Percentiles rank a stretch among this genome's conserved stretches.
phyloP scores from a whole-genome alignment of 495 filamentous ascomycete genomes.

The Pyrenula aspistea region DNA sequence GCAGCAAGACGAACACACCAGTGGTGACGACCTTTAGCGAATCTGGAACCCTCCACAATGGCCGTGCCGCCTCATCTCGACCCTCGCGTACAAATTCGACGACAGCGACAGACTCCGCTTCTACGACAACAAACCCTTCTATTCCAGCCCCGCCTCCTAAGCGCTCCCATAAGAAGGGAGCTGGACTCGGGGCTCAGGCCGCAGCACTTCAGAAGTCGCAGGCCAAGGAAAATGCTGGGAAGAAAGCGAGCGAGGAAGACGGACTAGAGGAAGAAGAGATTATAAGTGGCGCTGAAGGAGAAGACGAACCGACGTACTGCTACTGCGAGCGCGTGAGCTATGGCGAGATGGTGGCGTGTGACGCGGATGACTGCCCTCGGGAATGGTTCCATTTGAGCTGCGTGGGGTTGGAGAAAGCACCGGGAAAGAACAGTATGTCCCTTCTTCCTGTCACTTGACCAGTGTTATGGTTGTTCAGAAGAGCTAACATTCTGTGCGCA shows the following conservation, averaged over 20 bases:
- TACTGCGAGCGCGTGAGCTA: constrained; percentile 89
- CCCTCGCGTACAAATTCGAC: constrained; percentile 6
- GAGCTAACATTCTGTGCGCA: constrained; percentile 18
- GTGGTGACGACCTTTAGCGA: constrained; percentile 29
- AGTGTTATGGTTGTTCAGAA: too few relatives aligned
- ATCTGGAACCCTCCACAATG: constrained; percentile 15
- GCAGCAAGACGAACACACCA: constrained; percentile 50
- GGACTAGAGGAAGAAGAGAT: constrained; percentile 28
- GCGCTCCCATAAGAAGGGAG: constrained; percentile 60
- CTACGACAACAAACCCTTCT: constrained; percentile 2
- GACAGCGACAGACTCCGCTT: neutral
- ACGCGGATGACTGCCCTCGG: constrained; percentile 69
- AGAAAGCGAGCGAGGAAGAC: constrained; percentile 9
- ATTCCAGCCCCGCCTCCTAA: constrained; percentile 32
- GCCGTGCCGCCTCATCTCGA: constrained; percentile 18
- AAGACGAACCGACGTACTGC: constrained; percentile 80
- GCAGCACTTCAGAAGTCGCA: constrained; percentile 10
- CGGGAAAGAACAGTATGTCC: constrained; percentile 67
- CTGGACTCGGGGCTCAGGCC: constrained; percentile 19
- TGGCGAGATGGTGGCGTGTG: constrained; percentile 97
- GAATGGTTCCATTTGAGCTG: constrained; percentile 98
- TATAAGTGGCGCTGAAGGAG: constrained; percentile 59
- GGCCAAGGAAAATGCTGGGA: constrained; percentile 1
- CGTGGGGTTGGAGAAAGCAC: constrained; percentile 77
- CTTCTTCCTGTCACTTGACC: too few relatives aligned